Evolutionary conservation across 306 rosid species (phyloP).

Genomic region (Vicia villosa): DNA sequence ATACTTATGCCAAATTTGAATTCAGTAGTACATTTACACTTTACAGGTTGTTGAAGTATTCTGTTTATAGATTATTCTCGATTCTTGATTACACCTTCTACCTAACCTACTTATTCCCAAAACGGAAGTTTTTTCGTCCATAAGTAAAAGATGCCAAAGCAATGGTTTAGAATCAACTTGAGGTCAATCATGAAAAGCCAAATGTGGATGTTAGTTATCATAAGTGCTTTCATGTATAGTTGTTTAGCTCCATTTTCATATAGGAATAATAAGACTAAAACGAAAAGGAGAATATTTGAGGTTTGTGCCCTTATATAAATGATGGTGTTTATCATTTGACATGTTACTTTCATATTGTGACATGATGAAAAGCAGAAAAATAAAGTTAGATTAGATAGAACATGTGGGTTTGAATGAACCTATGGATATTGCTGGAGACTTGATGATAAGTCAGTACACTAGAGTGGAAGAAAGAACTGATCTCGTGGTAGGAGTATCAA

Average conservation of each 20-base stretch:
- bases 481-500: background rate
- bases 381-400: background rate
- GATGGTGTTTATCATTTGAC: background rate
- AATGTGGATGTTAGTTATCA: background rate
- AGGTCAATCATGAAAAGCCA: slow-evolving; percentile 1
- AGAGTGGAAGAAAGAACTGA: background rate
- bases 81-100: background rate
- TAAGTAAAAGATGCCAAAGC: slow-evolving; percentile 26
- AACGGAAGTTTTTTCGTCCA: background rate
- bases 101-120: background rate
- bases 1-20: no score
- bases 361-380: background rate
- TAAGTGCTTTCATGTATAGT: background rate
- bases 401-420: background rate
- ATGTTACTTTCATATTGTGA: slow-evolving; percentile 22
- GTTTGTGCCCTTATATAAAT: background rate
- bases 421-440: background rate
- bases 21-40: background rate
- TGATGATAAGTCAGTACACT: background rate
- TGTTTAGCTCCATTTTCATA: no score
- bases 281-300: background rate
- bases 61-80: background rate
- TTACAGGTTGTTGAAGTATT: background rate
- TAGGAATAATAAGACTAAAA: no score
- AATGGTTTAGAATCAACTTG: slow-evolving; percentile 31